phyloP scores from a whole-genome alignment of 176 grass and related monocot genomes.

The Echinochloa phyllopogon region DNA sequence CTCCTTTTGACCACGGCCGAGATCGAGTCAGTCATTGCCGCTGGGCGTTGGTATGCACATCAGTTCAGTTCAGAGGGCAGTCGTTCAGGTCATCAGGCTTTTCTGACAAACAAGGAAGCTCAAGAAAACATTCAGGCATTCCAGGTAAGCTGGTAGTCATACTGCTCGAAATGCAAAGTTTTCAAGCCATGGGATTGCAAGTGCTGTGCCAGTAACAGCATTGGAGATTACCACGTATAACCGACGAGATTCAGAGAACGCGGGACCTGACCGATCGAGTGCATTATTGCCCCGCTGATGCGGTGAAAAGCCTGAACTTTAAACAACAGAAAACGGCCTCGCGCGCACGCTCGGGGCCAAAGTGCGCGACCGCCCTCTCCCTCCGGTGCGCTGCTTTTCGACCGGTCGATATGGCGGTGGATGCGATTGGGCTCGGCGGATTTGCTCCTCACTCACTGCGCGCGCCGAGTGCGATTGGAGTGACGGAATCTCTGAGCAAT shows the following conservation, averaged over 20 bases:
- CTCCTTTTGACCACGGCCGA: conserved; percentile 19
- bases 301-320: background rate
- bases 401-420: conserved; percentile 45
- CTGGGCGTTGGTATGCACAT: background rate
- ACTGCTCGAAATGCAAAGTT: background rate
- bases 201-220: background rate
- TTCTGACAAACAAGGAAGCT: background rate
- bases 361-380: conserved; percentile 7
- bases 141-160: no score
- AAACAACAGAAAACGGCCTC: background rate
- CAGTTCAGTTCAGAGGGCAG: background rate
- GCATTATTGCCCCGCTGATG: background rate
- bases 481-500: conserved; percentile 7
- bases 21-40: no score
- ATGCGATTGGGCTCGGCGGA: conserved; percentile 1
- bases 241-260: background rate
- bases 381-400: background rate
- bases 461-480: background rate
- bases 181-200: background rate
- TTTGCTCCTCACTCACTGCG: background rate
- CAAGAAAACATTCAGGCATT: background rate
- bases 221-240: background rate
- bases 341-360: background rate
- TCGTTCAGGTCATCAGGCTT: background rate
- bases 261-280: background rate